Conservation (phyloP, 2,329 filamentous ascomycete genomes). For the Fusarium oligoseptatum region DNA sequence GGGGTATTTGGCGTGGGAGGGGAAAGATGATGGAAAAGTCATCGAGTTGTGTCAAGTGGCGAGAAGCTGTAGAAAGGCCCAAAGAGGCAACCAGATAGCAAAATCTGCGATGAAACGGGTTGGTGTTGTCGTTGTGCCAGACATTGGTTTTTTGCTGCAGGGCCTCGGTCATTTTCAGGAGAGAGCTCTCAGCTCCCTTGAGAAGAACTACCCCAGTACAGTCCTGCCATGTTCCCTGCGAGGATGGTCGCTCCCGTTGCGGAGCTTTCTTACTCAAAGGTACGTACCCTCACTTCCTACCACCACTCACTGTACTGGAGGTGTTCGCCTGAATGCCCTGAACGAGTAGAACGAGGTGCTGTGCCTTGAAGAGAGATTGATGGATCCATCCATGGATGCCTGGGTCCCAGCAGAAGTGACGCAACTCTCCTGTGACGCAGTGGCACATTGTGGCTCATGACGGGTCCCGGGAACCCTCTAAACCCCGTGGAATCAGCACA, state of each 20-base stretch:
- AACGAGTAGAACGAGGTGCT: neutral
- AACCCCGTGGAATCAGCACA: constrained; percentile 5
- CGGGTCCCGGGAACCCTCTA: neutral
- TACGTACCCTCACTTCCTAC: neutral
- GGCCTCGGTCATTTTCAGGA: neutral
- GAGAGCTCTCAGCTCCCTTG: neutral
- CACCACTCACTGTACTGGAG: neutral
- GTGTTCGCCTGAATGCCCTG: neutral
- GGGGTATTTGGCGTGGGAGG: constrained; percentile 18
- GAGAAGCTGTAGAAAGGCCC: constrained; percentile 6
- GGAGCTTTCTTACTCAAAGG: neutral
- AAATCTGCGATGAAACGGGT: neutral
- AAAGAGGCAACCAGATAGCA: neutral
- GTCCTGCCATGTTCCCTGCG: constrained; percentile 17
- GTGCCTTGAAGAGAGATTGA: constrained; percentile 22
- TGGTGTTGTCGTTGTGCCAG: neutral
- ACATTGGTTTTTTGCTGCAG: neutral
- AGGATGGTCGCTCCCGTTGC: constrained; percentile 11
- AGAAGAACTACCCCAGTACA: constrained; percentile 1
- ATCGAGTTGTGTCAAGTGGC: constrained; percentile 24
- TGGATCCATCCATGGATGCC: constrained; percentile 20
- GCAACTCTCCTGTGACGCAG: constrained; percentile 35
- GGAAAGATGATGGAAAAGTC: constrained; percentile 21
- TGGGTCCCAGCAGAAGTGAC: constrained; percentile 27
- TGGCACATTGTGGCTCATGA: constrained; percentile 19